phyloP scores from a whole-genome alignment of 163 green algal species.

The Picocystis sp. region DNA sequence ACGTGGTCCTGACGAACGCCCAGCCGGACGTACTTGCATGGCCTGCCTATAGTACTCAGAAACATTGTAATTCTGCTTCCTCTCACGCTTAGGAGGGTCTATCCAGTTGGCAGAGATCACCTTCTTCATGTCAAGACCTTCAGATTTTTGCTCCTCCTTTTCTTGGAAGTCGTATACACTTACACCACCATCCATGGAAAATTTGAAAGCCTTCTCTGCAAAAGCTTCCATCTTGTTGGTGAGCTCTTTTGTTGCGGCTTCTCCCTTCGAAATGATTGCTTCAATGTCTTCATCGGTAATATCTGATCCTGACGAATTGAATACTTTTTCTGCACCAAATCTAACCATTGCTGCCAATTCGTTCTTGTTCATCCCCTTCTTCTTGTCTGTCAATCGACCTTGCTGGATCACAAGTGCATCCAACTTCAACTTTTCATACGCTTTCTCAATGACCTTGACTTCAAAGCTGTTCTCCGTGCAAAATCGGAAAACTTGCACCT shows the following conservation, averaged over 20 bases:
- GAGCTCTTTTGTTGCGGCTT: slow-evolving; percentile 51
- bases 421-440: slow-evolving; percentile 97
- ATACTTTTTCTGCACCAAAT: slow-evolving; percentile 94
- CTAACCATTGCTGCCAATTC: slow-evolving; percentile 95
- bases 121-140: slow-evolving; percentile 41
- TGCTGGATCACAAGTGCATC: slow-evolving; percentile 99
- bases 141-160: slow-evolving; percentile 29
- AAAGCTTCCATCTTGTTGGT: slow-evolving; percentile 96
- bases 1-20: slow-evolving; percentile 1
- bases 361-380: slow-evolving; percentile 87
- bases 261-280: slow-evolving; percentile 70
- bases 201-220: slow-evolving; percentile 85
- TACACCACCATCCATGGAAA: slow-evolving; percentile 83
- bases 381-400: slow-evolving; percentile 85
- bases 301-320: slow-evolving; percentile 38
- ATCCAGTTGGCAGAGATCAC: slow-evolving; percentile 79
- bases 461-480: slow-evolving; percentile 95
- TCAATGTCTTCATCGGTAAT: slow-evolving; percentile 96
- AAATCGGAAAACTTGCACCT: slow-evolving; percentile 96
- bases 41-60: slow-evolving; percentile 53
- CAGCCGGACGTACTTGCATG: slow-evolving; percentile 14
- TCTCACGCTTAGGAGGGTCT: slow-evolving; percentile 85
- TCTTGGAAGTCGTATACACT: slow-evolving; percentile 69
- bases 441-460: slow-evolving; percentile 99
- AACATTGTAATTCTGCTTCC: slow-evolving; percentile 79